Base-by-base conservation (phyloP, 352 stramenopile genomes). In the Phytopythium mirpurense region DNA sequence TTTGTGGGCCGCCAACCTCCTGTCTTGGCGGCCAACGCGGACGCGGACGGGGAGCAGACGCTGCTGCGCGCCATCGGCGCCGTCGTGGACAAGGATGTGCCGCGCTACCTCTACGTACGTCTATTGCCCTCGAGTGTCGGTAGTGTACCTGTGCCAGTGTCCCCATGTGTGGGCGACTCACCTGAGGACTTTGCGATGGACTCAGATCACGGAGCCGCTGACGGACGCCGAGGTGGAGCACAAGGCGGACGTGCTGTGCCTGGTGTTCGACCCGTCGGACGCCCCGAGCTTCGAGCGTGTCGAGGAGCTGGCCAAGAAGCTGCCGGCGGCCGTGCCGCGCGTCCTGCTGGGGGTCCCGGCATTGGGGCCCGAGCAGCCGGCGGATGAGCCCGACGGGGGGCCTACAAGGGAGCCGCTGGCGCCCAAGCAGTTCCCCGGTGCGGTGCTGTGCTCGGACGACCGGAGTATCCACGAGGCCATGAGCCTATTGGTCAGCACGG, bases 211-310 rank as follows among this genome's bases (percentile, higher is more conserved):
- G 1, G 74, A 89, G 63, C 70, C 67, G 31, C 55, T 89, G 38
- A 64, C 65, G 1, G 75, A 75, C 23, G 79, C 76, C 6, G 77
- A 92, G 42, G 70, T 92, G 15, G 74, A 88, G 56, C 72, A 80
- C 48, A 78, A 74, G 36, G 82, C 82, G 1, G 82, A 92, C 59
- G 79, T 88, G 51, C 41, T 92, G 38, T 82, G 84, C 35, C 64
- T 90, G 24, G 47, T 92, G 32, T 70, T 83, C 52, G 78, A 92
- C 51, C 82, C 82, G 27, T 52, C 73, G 0, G 67, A 88, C 26
- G 48, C 68, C 6, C 51, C 62, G 42, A 85, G 74, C 51, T 67
- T 74, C 48, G 47, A 63, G 12, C 55, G 68, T 29, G 76, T 72
- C 11, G 72, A 87, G 51, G 74, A 83, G 29, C 49, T 78, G 59